Conservation (phyloP, 148 eudicot genomes). For the Diospyros lotus region DNA sequence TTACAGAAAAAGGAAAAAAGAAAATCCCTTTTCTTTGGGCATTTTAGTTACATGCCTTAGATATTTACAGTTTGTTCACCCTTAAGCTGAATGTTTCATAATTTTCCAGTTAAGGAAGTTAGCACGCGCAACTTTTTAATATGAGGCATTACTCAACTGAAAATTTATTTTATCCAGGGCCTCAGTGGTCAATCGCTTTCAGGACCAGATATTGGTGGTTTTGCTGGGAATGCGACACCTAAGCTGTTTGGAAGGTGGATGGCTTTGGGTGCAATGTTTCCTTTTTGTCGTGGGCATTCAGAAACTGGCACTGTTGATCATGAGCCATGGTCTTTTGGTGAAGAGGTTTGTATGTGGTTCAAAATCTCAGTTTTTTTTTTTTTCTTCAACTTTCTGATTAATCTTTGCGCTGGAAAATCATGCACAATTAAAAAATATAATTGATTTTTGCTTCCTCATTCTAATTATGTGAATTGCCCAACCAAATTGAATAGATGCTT, state of each 20-base stretch:
- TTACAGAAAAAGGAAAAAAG: background rate
- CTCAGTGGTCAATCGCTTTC: conserved; percentile 97
- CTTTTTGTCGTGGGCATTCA: conserved; percentile 95
- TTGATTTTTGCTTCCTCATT: too few species aligned
- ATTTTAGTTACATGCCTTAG: background rate
- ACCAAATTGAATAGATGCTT: too few species aligned
- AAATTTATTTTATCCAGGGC: conserved; percentile 41
- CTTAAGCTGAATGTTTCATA: background rate
- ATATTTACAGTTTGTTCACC: background rate
- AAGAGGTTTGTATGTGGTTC: conserved; percentile 51
- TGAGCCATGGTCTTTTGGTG: conserved; percentile 98
- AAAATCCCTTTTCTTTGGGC: background rate
- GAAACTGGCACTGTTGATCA: conserved; percentile 68
- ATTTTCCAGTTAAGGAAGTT: background rate
- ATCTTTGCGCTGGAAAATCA: too few species aligned
- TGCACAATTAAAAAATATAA: too few species aligned
- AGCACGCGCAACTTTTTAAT: background rate
- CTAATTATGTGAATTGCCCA: too few species aligned
- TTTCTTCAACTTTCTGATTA: conserved; percentile 3
- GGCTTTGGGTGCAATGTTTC: conserved; percentile 94
- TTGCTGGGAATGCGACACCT: conserved; percentile 97
- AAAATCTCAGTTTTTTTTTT: background rate
- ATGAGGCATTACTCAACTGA: background rate
- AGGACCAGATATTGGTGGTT: conserved; percentile 99
- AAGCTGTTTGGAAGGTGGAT: conserved; percentile 97